These are phyloP conservation scores for Endotrypanum monterogeii DNA, from an alignment of 208 protist genomes.

Conservation along the genomic window DNA sequence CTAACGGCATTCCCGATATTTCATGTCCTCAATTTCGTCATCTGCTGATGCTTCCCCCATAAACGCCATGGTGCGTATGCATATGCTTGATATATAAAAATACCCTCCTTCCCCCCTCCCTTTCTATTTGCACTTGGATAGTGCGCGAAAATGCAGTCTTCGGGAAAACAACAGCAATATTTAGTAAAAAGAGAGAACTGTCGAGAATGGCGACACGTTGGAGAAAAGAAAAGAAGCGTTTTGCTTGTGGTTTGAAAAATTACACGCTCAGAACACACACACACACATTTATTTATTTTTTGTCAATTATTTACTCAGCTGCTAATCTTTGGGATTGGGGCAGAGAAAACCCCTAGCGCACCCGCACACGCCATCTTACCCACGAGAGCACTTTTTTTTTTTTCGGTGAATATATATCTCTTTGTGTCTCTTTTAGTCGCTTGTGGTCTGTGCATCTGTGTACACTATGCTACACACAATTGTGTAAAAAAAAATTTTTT, in stretches of 20 bases:
- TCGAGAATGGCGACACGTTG: not conserved
- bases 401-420: not conserved
- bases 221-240: not conserved
- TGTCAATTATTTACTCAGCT: not conserved
- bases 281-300: too few species aligned
- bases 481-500: not conserved
- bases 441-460: conserved; percentile 1
- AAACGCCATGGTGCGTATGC: not conserved
- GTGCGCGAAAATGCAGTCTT: not conserved
- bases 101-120: not conserved
- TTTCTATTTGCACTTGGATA: too few species aligned
- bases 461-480: too few species aligned
- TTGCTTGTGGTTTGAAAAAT: not conserved
- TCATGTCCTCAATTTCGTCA: not conserved
- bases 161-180: not conserved
- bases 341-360: not conserved
- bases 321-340: not conserved
- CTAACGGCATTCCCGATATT: not conserved
- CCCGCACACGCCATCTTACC: not conserved
- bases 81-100: not conserved
- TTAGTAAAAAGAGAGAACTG: not conserved
- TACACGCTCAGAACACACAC: too few species aligned
- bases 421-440: not conserved
- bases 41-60: not conserved
- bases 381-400: not conserved